These are phyloP conservation scores for Pseudozyma pruni DNA, from an alignment of 1,284 basidiomycete genomes.

Conservation along the genomic window DNA sequence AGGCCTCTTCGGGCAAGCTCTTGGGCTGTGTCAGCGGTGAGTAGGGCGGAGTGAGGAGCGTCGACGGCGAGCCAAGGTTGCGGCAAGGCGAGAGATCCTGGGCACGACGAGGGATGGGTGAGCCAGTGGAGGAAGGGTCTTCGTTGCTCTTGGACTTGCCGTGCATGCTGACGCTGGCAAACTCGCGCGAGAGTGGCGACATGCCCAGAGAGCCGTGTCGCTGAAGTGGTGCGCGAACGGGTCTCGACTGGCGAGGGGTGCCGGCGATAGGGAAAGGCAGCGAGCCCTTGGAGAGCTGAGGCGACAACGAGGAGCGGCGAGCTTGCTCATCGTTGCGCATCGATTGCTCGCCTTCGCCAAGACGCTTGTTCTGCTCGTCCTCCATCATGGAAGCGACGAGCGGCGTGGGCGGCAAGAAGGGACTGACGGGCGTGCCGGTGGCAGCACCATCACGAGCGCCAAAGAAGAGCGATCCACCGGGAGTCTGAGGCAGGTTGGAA, in stretches of 20 bases:
- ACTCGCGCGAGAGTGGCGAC: constrained; percentile 54
- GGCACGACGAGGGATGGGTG: constrained; percentile 32
- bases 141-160: constrained; percentile 49
- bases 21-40: constrained; percentile 43
- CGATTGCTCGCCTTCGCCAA: constrained; percentile 6
- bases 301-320: constrained; percentile 17
- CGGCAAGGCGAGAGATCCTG: constrained; percentile 26
- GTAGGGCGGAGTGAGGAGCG: constrained; percentile 52
- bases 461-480: constrained; percentile 52
- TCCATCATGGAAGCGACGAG: constrained; percentile 50
- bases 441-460: constrained; percentile 62
- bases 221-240: constrained; percentile 35
- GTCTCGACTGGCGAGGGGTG: constrained; percentile 26
- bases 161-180: constrained; percentile 53
- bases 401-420: constrained; percentile 61
- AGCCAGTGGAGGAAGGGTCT: constrained; percentile 23
- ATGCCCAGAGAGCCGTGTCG: constrained; percentile 51
- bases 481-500: constrained; percentile 55
- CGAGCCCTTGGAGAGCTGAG: constrained; percentile 13
- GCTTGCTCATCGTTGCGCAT: constrained; percentile 7
- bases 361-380: constrained; percentile 34
- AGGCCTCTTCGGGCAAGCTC: constrained; percentile 36
- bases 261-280: constrained; percentile 23
- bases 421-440: constrained; percentile 55
- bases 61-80: constrained; percentile 33